Base-by-base conservation (phyloP, 257 asterid genomes). In the Echium plantagineum region DNA sequence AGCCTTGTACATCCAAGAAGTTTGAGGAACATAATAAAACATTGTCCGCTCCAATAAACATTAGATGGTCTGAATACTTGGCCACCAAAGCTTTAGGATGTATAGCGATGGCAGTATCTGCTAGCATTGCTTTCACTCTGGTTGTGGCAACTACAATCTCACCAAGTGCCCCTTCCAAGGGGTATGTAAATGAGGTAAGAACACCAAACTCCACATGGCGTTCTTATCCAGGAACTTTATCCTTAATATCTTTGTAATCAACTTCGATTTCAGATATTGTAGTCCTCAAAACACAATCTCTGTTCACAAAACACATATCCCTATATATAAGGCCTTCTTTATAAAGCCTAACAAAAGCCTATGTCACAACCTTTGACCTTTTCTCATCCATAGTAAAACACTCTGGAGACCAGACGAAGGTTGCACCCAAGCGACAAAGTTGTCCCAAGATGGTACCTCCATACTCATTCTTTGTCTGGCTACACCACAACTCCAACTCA, bases 241-340 rank as follows among this genome's bases (percentile, higher is more conserved):
- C 95, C 79, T 82, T 84, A 64, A 91, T 77, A 15, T 88, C 98
- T 28, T 75, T 70, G 69, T 85, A 74, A 12, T 88, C 95, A 21
- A 91, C 98, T 93, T 91, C 98, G 59, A 91, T 82, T 68, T 91
- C 98, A 61, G 98, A 91, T 78, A 91, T 91, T 54, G 98, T 97
- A 17, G 98, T 88, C 32, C 85, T 79, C 85, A 88, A 68, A 60
- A 80, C 81, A 74, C 94, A 85, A 68, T 86, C 97, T 97, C 98
- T 88, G 74, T 91, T 90, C 77, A 91, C 98, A 57, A 91, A 81
- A 24, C 97, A 94, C 21, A 77, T 75, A 73, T 82, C 96, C 98
- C 96, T 78, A 80, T 91, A 91, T 72, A 88, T 84, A 61, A 88
- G 93, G 66, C 83, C 89, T 75, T 88, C 93, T 73, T 79, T 65